Evolutionary conservation across 306 rosid species (phyloP).

Genomic region (Boehmeria nivea): DNA sequence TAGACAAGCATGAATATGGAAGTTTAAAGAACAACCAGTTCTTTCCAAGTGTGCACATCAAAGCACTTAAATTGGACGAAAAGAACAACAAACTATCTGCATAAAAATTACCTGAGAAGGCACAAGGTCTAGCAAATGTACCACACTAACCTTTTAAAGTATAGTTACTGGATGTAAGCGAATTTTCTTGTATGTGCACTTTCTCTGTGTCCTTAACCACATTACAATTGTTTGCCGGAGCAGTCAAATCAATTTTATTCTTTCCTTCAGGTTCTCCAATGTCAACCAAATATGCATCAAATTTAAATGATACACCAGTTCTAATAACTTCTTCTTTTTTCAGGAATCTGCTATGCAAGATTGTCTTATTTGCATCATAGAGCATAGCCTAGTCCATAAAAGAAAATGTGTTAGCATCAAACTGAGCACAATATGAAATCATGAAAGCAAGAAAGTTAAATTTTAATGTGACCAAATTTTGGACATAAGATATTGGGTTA

Average conservation of each 20-base stretch:
- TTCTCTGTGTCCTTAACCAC: constrained; percentile 24
- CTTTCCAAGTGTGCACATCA: no score
- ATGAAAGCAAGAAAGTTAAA: constrained; percentile 7
- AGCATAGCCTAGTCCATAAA: constrained; percentile 46
- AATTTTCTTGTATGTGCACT: constrained; percentile 24
- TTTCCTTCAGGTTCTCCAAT: constrained; percentile 54
- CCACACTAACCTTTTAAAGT: constrained; percentile 40
- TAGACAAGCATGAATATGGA: constrained; percentile 10
- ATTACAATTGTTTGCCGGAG: constrained; percentile 17
- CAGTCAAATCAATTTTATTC: constrained; percentile 31
- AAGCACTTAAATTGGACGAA: background rate
- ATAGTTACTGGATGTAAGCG: constrained; percentile 23
- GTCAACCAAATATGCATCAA: constrained; percentile 61
- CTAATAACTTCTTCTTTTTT: constrained; percentile 53
- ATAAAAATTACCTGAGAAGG: no score
- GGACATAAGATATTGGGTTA: no score
- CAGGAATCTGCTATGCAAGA: constrained; percentile 53
- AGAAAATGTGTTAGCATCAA: constrained; percentile 10
- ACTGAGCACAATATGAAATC: constrained; percentile 4
- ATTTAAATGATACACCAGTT: constrained; percentile 43
- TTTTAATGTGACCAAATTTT: no score
- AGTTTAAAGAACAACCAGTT: no score
- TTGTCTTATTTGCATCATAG: constrained; percentile 48
- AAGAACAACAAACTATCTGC: background rate
- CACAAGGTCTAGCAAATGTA: no score